Percentiles rank a stretch among this genome's conserved stretches.
phyloP scores from a whole-genome alignment of 352 stramenopile species.

The Pythium brassicae region DNA sequence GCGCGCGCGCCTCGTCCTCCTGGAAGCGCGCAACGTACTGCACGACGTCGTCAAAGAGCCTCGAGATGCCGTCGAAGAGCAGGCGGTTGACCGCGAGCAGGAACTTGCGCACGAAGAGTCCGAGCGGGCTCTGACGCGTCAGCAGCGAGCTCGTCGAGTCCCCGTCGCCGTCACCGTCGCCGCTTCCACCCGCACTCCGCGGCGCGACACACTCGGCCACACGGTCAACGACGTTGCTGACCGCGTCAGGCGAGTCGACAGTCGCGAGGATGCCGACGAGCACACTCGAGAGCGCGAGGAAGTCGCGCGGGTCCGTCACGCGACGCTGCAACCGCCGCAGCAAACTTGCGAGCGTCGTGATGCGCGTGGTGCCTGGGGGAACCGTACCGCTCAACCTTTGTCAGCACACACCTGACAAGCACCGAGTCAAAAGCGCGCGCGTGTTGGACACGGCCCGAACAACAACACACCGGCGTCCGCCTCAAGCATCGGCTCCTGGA shows the following conservation, averaged over 20 bases:
- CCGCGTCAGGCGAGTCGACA: constrained; percentile 59
- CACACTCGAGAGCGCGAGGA: constrained; percentile 35
- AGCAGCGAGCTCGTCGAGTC: constrained; percentile 50
- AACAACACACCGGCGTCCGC: neutral
- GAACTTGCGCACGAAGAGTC: constrained; percentile 68
- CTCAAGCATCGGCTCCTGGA: constrained; percentile 33
- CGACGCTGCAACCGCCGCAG: constrained; percentile 39
- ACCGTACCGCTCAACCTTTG: too few species aligned
- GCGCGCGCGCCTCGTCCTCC: constrained; percentile 20
- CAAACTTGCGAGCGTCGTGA: constrained; percentile 34
- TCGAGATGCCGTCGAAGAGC: constrained; percentile 69
- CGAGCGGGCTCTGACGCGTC: constrained; percentile 48
- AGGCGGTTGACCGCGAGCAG: constrained; percentile 50
- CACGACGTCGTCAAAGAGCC: constrained; percentile 57
- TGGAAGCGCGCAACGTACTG: constrained; percentile 45
- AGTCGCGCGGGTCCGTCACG: constrained; percentile 32
- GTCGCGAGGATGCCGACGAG: constrained; percentile 46
- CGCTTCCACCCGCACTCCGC: constrained; percentile 16
- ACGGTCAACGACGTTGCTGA: constrained; percentile 61
- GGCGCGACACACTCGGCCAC: constrained; percentile 58
- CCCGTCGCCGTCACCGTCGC: constrained; percentile 11
- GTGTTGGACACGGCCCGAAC: too few species aligned
- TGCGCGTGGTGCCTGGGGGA: neutral
- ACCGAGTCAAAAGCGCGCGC: too few species aligned
- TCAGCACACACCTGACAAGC: neutral